Evolutionary conservation across 164 flowering plant species (phyloP), one percentile per base, ranked within the genome.

Genomic region (Nymphaea colorata): DNA sequence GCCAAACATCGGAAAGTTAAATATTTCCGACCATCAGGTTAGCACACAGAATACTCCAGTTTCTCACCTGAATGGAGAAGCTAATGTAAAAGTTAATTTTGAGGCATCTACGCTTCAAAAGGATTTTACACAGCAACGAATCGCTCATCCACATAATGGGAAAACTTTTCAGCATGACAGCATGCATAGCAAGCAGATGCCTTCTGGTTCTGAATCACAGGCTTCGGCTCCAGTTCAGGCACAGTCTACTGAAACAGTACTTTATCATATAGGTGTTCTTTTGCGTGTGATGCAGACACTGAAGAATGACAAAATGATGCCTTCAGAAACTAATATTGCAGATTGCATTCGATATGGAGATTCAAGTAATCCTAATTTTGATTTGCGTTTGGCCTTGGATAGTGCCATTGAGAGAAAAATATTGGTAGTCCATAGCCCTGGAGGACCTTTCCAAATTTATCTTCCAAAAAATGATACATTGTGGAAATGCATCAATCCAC

Each of bases 401-500:
- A 66, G 78, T 76, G 93, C 96, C 5, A 61, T 86, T 43, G 84
- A 88, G 80, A 87, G 87, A 8, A 76, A 86, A 64, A 82, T 86
- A 86, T 82, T 90, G 47, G 80, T 78, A 74, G 74, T 62, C 72
- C 89, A 76, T 59, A 82, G 68, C 42, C 17, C 79, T 68, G 93
- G 65, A 67, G 74, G 92, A 74, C 70, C 76, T 5, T n/a, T 84
- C 59, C 80, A 79, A 67, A 66, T 83, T 10, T 93, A 87, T 77
- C 79, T 82, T 71, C 79, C 80, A 59, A 87, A 80, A 75, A 83
- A 82, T 74, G 86, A 85, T 66, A 67, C 43, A 53, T 66, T 93
- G 57, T 90, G 98, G 98, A 81, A 82, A 64, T 93, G 96, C 72
- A 85, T 83, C 59, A 87, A 90, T 70, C 88, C 85, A 43, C 67